phyloP scores from a whole-genome alignment of 768 basidiomycete genomes.

The Boletus rubroflammeus region DNA sequence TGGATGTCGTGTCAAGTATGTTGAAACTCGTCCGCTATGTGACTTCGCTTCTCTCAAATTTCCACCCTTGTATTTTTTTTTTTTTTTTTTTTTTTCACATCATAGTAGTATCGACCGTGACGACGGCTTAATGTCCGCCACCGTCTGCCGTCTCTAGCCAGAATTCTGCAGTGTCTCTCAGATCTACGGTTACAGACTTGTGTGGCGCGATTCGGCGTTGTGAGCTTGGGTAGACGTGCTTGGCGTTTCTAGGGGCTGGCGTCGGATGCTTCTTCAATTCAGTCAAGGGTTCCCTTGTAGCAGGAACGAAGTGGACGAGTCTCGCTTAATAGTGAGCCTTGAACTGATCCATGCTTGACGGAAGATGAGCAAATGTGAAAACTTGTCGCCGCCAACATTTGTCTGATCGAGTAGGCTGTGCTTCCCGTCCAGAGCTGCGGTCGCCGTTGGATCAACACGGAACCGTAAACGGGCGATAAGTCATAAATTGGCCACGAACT shows the following conservation, averaged over 20 bases:
- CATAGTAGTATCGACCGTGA: too few species aligned
- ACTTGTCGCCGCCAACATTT: too few species aligned
- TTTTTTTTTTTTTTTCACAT: background rate
- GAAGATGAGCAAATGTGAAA: too few species aligned
- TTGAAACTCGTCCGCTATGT: background rate
- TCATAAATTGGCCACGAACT: too few species aligned
- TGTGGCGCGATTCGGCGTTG: background rate
- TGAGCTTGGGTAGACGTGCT: background rate
- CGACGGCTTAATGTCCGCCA: background rate
- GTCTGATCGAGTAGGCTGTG: too few species aligned
- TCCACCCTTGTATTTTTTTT: background rate
- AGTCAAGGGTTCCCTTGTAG: background rate
- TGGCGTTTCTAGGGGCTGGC: too few species aligned
- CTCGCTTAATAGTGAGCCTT: background rate
- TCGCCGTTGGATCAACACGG: too few species aligned
- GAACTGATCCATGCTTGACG: background rate
- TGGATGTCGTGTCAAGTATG: background rate
- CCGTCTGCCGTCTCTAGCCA: background rate
- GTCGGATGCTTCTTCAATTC: background rate
- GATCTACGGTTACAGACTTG: too few species aligned
- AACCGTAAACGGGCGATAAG: too few species aligned
- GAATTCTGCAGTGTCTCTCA: background rate
- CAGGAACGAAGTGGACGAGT: background rate
- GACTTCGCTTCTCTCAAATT: slow-evolving; percentile 1
- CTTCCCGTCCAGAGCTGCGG: too few species aligned